Percentiles rank a stretch among this genome's conserved stretches.
Conservation (phyloP, 2,329 filamentous ascomycete species). For the Colletotrichum karsti region DNA sequence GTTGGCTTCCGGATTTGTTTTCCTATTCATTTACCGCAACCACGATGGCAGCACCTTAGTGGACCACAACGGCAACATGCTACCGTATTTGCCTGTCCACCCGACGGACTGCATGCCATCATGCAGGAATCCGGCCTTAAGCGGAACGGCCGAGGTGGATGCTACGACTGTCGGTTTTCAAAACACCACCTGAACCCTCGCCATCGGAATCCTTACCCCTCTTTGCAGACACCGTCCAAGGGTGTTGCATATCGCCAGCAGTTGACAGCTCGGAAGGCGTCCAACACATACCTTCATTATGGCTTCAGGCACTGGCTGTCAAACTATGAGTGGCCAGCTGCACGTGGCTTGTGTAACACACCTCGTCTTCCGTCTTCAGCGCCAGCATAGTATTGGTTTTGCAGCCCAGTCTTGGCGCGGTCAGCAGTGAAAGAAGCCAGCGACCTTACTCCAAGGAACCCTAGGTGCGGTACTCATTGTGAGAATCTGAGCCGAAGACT, state of each 20-base stretch:
- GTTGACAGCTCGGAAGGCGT: background rate
- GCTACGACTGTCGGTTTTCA: conserved; percentile 16
- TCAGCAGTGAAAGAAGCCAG: background rate
- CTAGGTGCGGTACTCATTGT: background rate
- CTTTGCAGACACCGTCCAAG: background rate
- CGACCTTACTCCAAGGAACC: too few species aligned
- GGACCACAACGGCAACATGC: background rate
- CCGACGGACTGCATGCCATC: conserved; percentile 5
- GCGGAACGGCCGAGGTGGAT: background rate
- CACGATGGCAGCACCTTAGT: background rate
- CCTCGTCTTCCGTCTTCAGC: background rate
- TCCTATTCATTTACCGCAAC: background rate
- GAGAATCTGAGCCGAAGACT: too few species aligned
- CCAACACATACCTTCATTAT: background rate
- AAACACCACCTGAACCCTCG: conserved; percentile 4
- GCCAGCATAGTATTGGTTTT: background rate
- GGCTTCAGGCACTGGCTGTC: background rate
- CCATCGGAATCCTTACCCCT: background rate
- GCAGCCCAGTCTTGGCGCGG: background rate
- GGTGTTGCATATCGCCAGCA: background rate
- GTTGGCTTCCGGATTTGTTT: background rate
- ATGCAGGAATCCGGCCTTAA: conserved; percentile 22
- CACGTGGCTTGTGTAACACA: conserved; percentile 3
- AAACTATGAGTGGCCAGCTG: background rate
- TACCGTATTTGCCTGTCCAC: conserved; percentile 4